Evolutionary conservation across 2,329 filamentous ascomycete genomes (phyloP).

Genomic region (Aspergillus udagawae): DNA sequence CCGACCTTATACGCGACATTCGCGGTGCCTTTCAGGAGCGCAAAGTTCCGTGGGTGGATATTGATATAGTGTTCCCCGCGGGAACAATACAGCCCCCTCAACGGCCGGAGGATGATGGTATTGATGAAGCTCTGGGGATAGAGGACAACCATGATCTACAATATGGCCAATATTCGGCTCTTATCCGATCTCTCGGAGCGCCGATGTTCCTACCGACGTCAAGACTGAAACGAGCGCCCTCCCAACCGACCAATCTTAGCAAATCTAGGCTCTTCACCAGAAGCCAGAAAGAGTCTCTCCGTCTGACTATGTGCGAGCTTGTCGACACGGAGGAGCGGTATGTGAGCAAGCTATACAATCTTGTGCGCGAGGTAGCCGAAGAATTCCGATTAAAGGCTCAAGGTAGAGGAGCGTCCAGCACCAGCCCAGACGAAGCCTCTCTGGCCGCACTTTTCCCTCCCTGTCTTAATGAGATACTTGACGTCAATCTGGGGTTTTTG

Average conservation of each 20-base stretch:
- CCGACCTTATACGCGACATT: constrained; percentile 68
- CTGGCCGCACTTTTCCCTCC: constrained; percentile 75
- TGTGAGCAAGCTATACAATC: constrained; percentile 77
- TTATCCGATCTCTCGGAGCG: constrained; percentile 77
- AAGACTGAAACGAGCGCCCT: constrained; percentile 77
- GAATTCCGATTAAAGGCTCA: constrained; percentile 72
- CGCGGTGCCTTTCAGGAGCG: constrained; percentile 75
- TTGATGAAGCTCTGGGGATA: constrained; percentile 52
- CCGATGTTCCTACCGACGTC: constrained; percentile 83
- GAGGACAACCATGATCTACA: constrained; percentile 43
- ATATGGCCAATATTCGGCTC: constrained; percentile 72
- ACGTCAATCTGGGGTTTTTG: constrained; percentile 77
- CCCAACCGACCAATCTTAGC: constrained; percentile 76
- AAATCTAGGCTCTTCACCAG: constrained; percentile 72
- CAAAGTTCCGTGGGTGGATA: constrained; percentile 76
- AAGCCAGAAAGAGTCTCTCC: constrained; percentile 77
- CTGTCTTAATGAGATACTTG: constrained; percentile 73
- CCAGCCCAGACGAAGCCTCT: constrained; percentile 68
- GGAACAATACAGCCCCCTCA: constrained; percentile 66
- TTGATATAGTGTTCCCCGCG: constrained; percentile 80
- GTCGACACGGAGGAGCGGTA: constrained; percentile 94
- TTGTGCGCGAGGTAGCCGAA: constrained; percentile 75
- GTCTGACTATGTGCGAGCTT: constrained; percentile 84
- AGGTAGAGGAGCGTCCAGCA: constrained; percentile 55
- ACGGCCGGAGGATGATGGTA: constrained; percentile 58